Evolutionary conservation across 768 basidiomycete genomes (phyloP), one percentile per base, ranked within the genome.

Genomic region (Boletus sp.): DNA sequence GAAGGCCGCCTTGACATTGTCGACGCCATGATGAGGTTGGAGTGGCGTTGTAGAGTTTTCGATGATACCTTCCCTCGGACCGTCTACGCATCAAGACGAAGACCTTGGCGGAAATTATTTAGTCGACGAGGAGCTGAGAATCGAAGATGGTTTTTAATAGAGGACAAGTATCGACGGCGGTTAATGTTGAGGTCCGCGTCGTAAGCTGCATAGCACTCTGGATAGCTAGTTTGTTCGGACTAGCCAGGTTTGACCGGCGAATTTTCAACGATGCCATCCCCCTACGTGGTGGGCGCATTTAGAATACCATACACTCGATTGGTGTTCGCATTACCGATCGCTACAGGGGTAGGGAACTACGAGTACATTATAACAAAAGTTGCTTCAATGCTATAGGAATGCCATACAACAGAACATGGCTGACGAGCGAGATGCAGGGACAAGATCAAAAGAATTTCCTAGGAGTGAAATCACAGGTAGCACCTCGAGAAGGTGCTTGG

Each of bases 401-500:
- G 40, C 25, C 44, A 50, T 43, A 50, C 51, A 32, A 51, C 46
- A 49, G 47, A 53, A 37, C 47, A 55, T 34, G 45, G n/a, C 25
- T 25, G 35, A 38, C 27, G 42, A 27, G 46, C 35, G 38, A 44
- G 17, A 41, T 49, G 38, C 34, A 37, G 34, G 17, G 40, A 23
- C 55, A 64, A 69, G 52, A 51, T 46, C 42, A 48, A 51, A 53
- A 51, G 25, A 42, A 19, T 41, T 37, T 37, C 34, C 45, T 37
- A 32, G 46, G 45, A 34, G 19, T 32, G 53, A 48, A 50, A 44
- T 72, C 61, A 90, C 49, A 82, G 69, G 65, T 90, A 92, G 67
- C 88, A 92, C 59, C 88, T 81, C 50, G 90, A 90, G 70, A 88
- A 92, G 9, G 84, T 83, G 69, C 82, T 84, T 1, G 90, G 90